phyloP scores from a whole-genome alignment of 148 eudicot genomes.

The Tetragonia tetragonoides region DNA sequence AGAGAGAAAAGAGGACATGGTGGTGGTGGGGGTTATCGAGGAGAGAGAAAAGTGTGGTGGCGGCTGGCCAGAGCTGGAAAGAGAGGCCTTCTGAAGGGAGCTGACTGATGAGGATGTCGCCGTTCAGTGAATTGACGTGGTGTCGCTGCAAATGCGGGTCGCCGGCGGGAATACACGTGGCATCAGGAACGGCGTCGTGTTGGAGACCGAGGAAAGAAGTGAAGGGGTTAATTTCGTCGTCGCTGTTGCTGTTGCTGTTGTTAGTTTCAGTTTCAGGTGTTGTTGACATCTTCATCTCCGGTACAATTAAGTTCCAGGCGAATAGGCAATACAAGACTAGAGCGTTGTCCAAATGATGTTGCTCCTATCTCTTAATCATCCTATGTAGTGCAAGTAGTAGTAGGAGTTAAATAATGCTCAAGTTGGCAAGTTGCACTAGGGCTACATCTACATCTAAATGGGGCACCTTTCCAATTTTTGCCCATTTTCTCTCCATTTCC shows the following conservation, averaged over 20 bases:
- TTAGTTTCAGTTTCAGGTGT: no score
- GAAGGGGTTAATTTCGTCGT: constrained; percentile 30
- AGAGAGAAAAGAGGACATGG: constrained; percentile 18
- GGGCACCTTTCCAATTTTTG: no score
- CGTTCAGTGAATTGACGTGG: constrained; percentile 41
- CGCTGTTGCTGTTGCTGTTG: constrained; percentile 2
- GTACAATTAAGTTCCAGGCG: no score
- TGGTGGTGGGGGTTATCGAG: constrained; percentile 35
- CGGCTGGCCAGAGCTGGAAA: constrained; percentile 91
- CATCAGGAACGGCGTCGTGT: constrained; percentile 6
- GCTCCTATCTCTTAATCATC: no score
- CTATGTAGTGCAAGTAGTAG: no score
- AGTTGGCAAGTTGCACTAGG: no score
- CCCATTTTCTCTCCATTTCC: no score
- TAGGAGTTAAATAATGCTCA: no score
- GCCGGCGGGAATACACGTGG: not conserved
- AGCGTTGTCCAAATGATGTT: no score
- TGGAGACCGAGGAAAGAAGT: constrained; percentile 1
- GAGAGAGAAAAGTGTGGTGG: constrained; percentile 50
- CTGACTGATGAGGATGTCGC: constrained; percentile 52
- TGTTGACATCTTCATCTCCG: no score
- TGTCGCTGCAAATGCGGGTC: constrained; percentile 25
- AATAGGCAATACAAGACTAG: no score
- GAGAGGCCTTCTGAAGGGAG: constrained; percentile 68
- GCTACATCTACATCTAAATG: no score